These are phyloP conservation scores for Colletotrichum siamense DNA, from an alignment of 2,329 filamentous ascomycete genomes.

Conservation along the genomic window DNA sequence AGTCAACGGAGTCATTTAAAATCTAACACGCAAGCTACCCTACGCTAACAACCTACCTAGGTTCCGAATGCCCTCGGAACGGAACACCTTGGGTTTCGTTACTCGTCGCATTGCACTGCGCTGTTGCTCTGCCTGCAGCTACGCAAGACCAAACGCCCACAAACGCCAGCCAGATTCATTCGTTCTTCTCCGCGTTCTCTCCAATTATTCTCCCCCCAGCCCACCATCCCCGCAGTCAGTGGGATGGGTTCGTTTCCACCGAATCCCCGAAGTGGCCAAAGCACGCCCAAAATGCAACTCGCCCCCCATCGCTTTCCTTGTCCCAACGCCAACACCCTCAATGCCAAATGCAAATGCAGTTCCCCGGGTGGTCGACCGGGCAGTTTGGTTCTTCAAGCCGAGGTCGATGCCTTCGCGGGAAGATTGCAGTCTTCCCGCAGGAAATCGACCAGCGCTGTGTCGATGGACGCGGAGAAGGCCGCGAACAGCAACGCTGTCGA, in stretches of 20 bases:
- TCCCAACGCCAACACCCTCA: background rate
- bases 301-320: background rate
- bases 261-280: slow-evolving; percentile 2
- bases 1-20: background rate
- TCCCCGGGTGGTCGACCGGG: background rate
- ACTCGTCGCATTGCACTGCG: background rate
- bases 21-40: background rate
- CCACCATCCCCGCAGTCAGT: background rate
- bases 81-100: background rate
- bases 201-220: background rate
- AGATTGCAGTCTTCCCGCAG: slow-evolving; percentile 35
- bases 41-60: background rate
- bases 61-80: background rate
- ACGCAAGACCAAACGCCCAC: background rate
- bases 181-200: background rate
- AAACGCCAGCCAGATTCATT: slow-evolving; percentile 1
- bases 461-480: slow-evolving; percentile 65
- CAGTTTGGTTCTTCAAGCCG: background rate
- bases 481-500: slow-evolving; percentile 63
- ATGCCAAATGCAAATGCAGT: background rate
- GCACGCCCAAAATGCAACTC: background rate
- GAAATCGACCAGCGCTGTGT: slow-evolving; percentile 60
- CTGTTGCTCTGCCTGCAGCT: background rate
- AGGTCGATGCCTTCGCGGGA: background rate
- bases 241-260: background rate